A percentile compares a stretch with the other conserved stretches of the same genome.
These are phyloP conservation scores for Sanguinoderma infundibulare DNA, from an alignment of 1,284 basidiomycete species.

Conservation along the genomic window DNA sequence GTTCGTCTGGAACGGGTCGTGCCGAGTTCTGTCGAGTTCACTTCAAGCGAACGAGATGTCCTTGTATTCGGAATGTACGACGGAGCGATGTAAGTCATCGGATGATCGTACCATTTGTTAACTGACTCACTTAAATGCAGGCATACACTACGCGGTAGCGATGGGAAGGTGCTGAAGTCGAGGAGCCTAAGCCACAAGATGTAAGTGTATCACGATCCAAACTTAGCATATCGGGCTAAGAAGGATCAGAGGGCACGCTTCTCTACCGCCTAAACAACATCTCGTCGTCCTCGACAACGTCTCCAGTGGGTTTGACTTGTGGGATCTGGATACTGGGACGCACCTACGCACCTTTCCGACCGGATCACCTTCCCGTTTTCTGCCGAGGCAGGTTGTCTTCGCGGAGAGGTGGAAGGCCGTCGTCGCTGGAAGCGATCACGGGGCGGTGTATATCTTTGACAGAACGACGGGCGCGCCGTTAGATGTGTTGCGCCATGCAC, in stretches of 20 bases:
- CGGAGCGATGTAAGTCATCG: constrained; percentile 3
- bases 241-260: not conserved
- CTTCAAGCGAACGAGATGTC: not conserved
- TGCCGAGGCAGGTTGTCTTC: constrained; percentile 6
- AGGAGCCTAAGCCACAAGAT: constrained; percentile 4
- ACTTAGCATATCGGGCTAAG: not conserved
- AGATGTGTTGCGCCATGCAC: constrained; percentile 3
- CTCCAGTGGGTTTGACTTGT: constrained; percentile 1
- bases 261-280: not conserved
- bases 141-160: not conserved
- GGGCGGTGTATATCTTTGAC: constrained; percentile 7
- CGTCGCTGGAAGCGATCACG: constrained; percentile 9
- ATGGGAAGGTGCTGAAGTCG: constrained; percentile 3
- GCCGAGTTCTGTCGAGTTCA: constrained; percentile 1
- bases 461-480: constrained; percentile 6
- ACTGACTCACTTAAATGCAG: not conserved
- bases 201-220: not conserved
- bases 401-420: constrained; percentile 3
- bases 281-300: constrained; percentile 5
- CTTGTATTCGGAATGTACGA: constrained; percentile 8
- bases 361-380: not conserved
- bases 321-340: not conserved
- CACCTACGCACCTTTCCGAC: constrained; percentile 4
- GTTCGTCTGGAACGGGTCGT: not conserved
- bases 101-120: not conserved